Percentiles rank a stretch among this genome's conserved stretches.
phyloP scores from a whole-genome alignment of 1,139 yeast species.

The Debaryomycetaceae sp. region DNA sequence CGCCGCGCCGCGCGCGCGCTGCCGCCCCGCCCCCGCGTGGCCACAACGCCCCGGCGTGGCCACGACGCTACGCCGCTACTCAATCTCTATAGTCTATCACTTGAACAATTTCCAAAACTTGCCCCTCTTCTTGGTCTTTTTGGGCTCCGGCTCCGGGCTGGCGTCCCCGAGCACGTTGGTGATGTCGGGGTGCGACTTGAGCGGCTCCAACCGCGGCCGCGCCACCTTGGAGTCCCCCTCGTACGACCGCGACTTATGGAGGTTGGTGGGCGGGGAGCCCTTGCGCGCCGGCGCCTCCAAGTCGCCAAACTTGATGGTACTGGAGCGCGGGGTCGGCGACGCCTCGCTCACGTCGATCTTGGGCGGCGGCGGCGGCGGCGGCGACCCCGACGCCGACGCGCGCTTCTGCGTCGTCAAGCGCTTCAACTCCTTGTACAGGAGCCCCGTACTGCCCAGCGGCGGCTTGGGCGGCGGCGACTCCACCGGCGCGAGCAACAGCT shows the following conservation, averaged over 20 bases:
- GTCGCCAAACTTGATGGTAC: conserved; percentile 7
- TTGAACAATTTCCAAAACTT: conserved; percentile 38
- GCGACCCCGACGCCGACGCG: conserved; percentile 1
- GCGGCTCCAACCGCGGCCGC: conserved; percentile 32
- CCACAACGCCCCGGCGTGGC: too few relatives aligned
- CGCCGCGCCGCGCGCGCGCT: too few relatives aligned
- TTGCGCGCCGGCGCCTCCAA: conserved; percentile 7
- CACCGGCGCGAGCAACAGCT: conserved; percentile 36
- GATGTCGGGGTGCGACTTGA: conserved; percentile 39
- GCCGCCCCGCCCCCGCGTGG: too few relatives aligned
- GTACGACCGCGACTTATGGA: conserved; percentile 28
- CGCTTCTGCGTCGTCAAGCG: conserved; percentile 15
- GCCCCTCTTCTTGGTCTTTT: conserved; percentile 25
- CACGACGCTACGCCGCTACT: too few relatives aligned
- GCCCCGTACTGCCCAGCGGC: conserved; percentile 10
- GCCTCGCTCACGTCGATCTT: conserved; percentile 2
- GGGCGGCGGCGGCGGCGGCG: conserved; percentile 1
- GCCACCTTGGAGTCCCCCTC: conserved; percentile 22
- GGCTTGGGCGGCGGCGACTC: conserved; percentile 14
- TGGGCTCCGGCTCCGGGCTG: conserved; percentile 13
- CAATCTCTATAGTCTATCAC: too few relatives aligned
- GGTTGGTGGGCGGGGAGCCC: conserved; percentile 6
- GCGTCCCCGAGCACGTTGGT: conserved; percentile 10
- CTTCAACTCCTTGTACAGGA: conserved; percentile 38
- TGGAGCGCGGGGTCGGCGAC: conserved; percentile 6